Percentiles rank a stretch among this genome's conserved stretches.
These are phyloP conservation scores for Camellia oleifera DNA, from an alignment of 179 eudicot species.

Conservation along the genomic window DNA sequence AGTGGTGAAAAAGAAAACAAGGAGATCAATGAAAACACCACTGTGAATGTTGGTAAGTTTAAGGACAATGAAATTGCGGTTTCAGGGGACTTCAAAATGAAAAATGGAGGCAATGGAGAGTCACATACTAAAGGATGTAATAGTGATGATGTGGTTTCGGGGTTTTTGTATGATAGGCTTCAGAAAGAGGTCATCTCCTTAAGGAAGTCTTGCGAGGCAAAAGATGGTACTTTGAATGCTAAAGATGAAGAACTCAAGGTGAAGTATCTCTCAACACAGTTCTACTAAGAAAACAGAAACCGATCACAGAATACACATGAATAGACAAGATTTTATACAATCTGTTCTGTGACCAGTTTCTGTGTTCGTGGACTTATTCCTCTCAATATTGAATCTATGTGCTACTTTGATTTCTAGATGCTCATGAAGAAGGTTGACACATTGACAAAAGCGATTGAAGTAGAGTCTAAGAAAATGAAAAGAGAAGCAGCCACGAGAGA, in stretches of 20 bases:
- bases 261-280: neutral
- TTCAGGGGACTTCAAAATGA: slow-evolving; percentile 22
- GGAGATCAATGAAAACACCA: slow-evolving; percentile 35
- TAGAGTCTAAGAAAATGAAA: slow-evolving; percentile 64
- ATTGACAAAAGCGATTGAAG: slow-evolving; percentile 63
- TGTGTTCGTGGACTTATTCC: no score
- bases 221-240: slow-evolving; percentile 44
- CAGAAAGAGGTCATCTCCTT: slow-evolving; percentile 80
- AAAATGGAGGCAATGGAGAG: slow-evolving; percentile 23
- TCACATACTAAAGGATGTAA: slow-evolving; percentile 16
- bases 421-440: slow-evolving; percentile 77
- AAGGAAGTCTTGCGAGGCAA: slow-evolving; percentile 65
- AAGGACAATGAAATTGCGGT: slow-evolving; percentile 17
- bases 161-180: slow-evolving; percentile 81
- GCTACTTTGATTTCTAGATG: slow-evolving; percentile 37
- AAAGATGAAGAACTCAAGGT: slow-evolving; percentile 94
- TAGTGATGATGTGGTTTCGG: slow-evolving; percentile 76
- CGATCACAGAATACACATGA: no score
- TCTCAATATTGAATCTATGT: neutral
- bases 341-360: no score
- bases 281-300: no score
- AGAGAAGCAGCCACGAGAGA: slow-evolving; percentile 47
- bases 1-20: slow-evolving; percentile 49
- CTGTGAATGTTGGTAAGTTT: slow-evolving; percentile 20
- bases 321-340: no score